Evolutionary conservation across 306 rosid genomes (phyloP).

Genomic region (Lathyrus tuberosus): DNA sequence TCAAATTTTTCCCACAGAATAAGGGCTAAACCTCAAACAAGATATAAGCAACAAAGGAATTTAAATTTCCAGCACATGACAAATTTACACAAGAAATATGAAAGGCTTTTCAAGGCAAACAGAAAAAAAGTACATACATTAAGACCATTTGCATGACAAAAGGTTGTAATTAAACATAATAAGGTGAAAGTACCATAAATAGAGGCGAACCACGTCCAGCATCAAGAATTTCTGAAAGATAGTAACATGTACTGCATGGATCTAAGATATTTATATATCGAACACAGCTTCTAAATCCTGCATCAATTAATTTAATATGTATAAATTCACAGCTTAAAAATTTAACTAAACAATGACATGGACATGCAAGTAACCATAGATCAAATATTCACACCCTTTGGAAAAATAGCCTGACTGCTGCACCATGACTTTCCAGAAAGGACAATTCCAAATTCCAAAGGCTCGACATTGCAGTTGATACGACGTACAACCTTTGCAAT

Average conservation of each 20-base stretch:
- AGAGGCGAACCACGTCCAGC: conserved; percentile 78
- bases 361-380: conserved; percentile 25
- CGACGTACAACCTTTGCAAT: conserved; percentile 96
- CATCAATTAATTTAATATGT: conserved; percentile 47
- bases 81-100: conserved; percentile 23
- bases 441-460: conserved; percentile 83
- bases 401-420: conserved; percentile 86
- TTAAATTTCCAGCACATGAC: conserved; percentile 26
- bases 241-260: conserved; percentile 74
- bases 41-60: conserved; percentile 34
- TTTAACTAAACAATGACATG: conserved; percentile 30
- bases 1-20: conserved; percentile 13
- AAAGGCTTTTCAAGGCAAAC: conserved; percentile 26
- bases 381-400: conserved; percentile 64
- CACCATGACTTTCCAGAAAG: conserved; percentile 94
- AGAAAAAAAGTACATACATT: background rate
- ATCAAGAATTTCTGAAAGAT: conserved; percentile 89
- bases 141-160: conserved; percentile 19
- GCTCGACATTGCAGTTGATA: conserved; percentile 93
- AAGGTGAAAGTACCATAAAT: conserved; percentile 74
- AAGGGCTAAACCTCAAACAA: conserved; percentile 31
- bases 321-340: conserved; percentile 38
- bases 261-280: conserved; percentile 75
- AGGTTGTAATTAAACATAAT: conserved; percentile 13
- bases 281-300: conserved; percentile 95